Conservation (phyloP, 2,329 filamentous ascomycete species). For the Phialophora expanda region DNA sequence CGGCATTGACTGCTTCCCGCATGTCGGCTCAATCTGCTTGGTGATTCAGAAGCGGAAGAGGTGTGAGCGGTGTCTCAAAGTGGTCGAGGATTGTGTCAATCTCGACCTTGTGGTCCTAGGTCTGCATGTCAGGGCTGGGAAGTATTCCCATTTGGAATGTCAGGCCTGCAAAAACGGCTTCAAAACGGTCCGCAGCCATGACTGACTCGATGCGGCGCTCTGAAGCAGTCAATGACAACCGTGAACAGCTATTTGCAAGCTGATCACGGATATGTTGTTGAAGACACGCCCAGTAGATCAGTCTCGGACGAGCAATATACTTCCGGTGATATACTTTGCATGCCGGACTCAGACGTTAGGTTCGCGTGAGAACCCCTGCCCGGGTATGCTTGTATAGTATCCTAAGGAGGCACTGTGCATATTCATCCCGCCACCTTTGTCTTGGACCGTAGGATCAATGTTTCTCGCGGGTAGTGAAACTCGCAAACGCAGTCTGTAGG, state of each 20-base stretch:
- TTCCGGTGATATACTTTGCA: not conserved
- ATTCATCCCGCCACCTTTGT: constrained; percentile 5
- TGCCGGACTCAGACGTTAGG: not conserved
- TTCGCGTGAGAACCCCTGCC: not conserved
- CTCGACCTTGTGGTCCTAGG: not conserved
- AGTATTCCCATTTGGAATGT: constrained; percentile 9
- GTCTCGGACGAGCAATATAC: not conserved
- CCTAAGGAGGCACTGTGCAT: not conserved
- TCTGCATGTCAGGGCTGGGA: not conserved
- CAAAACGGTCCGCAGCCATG: not conserved
- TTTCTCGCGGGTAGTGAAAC: constrained; percentile 4
- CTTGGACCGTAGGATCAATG: constrained; percentile 13
- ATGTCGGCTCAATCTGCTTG: not conserved
- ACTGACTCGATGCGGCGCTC: not conserved
- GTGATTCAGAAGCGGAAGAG: not conserved
- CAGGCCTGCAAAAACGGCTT: constrained; percentile 9
- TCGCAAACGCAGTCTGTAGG: constrained; percentile 20
- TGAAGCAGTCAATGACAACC: not conserved
- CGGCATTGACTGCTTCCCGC: not conserved
- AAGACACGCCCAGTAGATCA: not conserved
- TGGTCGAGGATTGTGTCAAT: not conserved
- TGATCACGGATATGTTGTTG: not conserved
- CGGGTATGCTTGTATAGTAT: constrained; percentile 7
- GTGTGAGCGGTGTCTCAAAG: constrained; percentile 15
- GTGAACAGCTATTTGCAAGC: constrained; percentile 1